phyloP scores from a whole-genome alignment of 306 rosid genomes.

The Macrotyloma uniflorum region DNA sequence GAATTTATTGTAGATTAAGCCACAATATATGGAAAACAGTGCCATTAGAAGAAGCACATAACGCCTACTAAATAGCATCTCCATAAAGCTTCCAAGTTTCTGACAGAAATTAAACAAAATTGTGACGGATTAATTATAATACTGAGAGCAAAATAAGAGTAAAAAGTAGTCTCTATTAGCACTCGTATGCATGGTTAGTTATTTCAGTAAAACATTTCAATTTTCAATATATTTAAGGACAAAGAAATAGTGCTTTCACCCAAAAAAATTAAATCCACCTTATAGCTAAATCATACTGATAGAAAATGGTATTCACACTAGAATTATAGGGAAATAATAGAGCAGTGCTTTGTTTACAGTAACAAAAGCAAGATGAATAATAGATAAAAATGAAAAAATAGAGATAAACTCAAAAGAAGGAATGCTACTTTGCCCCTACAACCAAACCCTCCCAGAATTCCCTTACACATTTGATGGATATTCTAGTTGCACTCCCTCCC shows the following conservation, averaged over 20 bases:
- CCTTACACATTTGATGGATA: background rate
- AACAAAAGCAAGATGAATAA: background rate
- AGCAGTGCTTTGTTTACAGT: background rate
- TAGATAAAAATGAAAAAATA: background rate
- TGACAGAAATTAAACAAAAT: conserved; percentile 44
- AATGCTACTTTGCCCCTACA: background rate
- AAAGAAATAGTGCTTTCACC: background rate
- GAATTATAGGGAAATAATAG: background rate
- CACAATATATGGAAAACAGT: conserved; percentile 94
- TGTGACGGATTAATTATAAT: conserved; percentile 23
- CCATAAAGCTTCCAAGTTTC: conserved; percentile 99
- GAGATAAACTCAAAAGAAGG: background rate
- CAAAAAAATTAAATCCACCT: background rate
- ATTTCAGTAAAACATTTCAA: conserved; percentile 21
- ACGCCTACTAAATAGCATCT: conserved; percentile 98
- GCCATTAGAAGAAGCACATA: conserved; percentile 96
- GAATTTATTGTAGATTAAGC: conserved; percentile 96
- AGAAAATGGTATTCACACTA: background rate
- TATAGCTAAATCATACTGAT: conserved; percentile 10
- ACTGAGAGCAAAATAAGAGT: conserved; percentile 28
- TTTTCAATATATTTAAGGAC: conserved; percentile 20
- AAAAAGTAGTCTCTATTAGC: too few species aligned
- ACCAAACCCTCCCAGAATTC: background rate
- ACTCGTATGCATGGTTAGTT: conserved; percentile 22
- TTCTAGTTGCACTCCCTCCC: background rate